phyloP scores from a whole-genome alignment of 176 grass and related monocot genomes.

The Musa itinerans region DNA sequence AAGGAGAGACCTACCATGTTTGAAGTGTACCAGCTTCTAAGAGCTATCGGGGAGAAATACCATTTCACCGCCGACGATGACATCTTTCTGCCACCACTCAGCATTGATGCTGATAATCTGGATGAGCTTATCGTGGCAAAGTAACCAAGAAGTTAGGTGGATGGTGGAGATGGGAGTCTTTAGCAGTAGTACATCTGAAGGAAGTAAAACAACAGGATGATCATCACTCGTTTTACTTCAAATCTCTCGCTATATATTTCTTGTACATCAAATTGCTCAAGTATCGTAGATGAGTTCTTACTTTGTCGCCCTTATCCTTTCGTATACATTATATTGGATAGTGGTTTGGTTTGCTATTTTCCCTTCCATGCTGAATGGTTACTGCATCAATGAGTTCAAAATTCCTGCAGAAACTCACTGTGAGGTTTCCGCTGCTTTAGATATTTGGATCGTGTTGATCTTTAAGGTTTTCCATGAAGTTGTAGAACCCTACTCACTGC shows the following conservation, averaged over 20 bases:
- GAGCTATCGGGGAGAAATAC: constrained; percentile 73
- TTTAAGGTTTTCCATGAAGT: no score
- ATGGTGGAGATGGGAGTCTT: not conserved
- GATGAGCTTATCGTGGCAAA: constrained; percentile 83
- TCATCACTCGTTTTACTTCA: no score
- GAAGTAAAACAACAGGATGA: not conserved
- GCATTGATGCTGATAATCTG: constrained; percentile 25
- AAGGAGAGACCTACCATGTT: constrained; percentile 88
- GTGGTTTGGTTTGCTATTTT: not conserved
- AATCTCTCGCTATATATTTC: not conserved
- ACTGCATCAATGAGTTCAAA: not conserved
- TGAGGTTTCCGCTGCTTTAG: no score
- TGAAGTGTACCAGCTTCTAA: constrained; percentile 85
- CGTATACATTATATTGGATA: not conserved
- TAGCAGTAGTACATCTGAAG: not conserved
- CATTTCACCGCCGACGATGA: constrained; percentile 74
- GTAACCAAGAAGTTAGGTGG: constrained; percentile 12
- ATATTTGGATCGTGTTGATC: no score
- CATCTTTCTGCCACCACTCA: constrained; percentile 35
- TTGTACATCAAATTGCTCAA: not conserved
- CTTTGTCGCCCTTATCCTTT: not conserved
- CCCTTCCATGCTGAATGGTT: not conserved
- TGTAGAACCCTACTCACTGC: no score
- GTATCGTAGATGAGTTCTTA: constrained; percentile 10
- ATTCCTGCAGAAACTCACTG: no score